Conservation (phyloP, 176 grass and related monocot genomes). For the Rhynchospora breviuscula region DNA sequence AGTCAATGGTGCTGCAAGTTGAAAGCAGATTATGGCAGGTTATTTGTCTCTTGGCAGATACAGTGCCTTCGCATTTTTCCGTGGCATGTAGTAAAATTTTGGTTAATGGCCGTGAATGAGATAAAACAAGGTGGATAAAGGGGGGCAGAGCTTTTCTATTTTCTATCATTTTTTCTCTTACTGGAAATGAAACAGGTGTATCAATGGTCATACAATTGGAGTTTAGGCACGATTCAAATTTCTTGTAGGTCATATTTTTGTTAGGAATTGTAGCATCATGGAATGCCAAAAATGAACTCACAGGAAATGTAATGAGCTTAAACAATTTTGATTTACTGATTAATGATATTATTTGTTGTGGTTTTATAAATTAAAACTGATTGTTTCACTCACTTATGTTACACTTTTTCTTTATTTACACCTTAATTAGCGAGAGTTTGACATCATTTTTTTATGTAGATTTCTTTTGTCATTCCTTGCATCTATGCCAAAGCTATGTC, state of each 20-base stretch:
- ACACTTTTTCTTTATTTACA: background rate
- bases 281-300: background rate
- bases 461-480: background rate
- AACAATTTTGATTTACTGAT: conserved; percentile 14
- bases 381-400: background rate
- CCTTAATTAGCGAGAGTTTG: background rate
- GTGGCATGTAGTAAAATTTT: background rate
- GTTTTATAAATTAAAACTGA: background rate
- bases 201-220: background rate
- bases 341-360: background rate
- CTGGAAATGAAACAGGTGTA: background rate
- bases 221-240: background rate
- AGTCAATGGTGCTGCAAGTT: background rate
- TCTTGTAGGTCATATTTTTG: background rate
- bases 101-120: background rate
- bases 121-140: background rate
- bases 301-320: background rate
- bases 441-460: background rate
- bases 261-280: background rate
- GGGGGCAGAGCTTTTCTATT: background rate
- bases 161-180: background rate
- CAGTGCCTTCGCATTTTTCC: background rate
- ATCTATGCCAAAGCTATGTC: background rate
- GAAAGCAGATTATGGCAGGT: background rate
- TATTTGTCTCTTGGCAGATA: background rate